These are phyloP conservation scores for Eucalyptus victrix DNA, from an alignment of 345 rosid genomes.

Conservation along the genomic window DNA sequence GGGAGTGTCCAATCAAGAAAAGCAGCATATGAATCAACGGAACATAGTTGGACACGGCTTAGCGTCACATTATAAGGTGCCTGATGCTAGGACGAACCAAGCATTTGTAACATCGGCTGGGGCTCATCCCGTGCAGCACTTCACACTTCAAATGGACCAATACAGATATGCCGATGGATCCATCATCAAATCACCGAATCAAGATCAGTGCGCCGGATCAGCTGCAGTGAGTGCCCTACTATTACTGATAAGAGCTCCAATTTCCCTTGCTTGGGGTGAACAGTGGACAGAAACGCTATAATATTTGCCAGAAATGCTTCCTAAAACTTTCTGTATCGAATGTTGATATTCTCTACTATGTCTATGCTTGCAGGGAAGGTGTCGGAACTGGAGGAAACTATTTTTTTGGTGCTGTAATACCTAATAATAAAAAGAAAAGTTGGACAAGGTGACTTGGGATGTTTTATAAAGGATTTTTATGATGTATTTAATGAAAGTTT, in stretches of 20 bases:
- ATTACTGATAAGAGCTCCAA: background rate
- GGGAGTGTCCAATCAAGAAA: background rate
- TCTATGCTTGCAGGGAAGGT: background rate
- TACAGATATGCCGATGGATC: background rate
- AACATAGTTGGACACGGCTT: background rate
- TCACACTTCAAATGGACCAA: background rate
- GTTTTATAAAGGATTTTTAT: background rate
- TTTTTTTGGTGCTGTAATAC: background rate
- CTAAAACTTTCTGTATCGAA: background rate
- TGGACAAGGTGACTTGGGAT: background rate
- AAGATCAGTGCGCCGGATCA: background rate
- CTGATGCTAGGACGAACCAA: background rate
- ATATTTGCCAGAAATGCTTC: background rate
- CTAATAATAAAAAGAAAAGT: background rate
- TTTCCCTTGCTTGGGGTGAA: background rate
- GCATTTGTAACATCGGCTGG: background rate
- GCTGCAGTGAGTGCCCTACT: slow-evolving; percentile 1
- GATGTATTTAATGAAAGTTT: background rate
- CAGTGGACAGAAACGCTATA: background rate
- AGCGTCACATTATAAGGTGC: background rate
- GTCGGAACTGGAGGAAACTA: background rate
- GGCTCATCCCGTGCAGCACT: background rate
- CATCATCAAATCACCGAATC: background rate
- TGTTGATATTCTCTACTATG: background rate
- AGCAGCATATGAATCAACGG: background rate